Evolutionary conservation across 2,329 filamentous ascomycete genomes (phyloP).

Genomic region (Niveomyces coronatus): DNA sequence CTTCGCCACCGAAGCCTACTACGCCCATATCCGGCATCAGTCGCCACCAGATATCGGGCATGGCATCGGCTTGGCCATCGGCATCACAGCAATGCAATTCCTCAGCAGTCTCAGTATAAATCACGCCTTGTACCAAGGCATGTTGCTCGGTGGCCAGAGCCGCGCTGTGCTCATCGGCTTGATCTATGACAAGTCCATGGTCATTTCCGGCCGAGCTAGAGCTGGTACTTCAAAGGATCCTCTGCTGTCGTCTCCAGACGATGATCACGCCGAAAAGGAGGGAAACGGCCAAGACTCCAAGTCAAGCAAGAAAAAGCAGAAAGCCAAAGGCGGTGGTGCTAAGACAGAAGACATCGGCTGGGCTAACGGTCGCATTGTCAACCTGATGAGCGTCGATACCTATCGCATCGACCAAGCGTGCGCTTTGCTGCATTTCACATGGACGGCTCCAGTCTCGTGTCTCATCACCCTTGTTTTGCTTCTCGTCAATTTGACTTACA

Average conservation of each 20-base stretch:
- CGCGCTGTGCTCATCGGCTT: slow-evolving; percentile 73
- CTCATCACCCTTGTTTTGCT: slow-evolving; percentile 72
- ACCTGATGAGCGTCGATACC: slow-evolving; percentile 90
- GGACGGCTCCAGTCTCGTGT: slow-evolving; percentile 74
- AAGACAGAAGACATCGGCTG: slow-evolving; percentile 62
- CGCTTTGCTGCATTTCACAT: slow-evolving; percentile 82
- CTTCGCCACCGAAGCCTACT: slow-evolving; percentile 72
- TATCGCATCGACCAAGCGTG: slow-evolving; percentile 85
- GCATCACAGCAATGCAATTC: slow-evolving; percentile 77
- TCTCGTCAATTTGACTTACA: slow-evolving; percentile 80
- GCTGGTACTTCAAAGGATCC: slow-evolving; percentile 54
- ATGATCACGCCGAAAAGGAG: slow-evolving; percentile 34
- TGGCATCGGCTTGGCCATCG: slow-evolving; percentile 75
- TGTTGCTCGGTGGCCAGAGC: slow-evolving; percentile 80
- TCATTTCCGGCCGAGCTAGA: slow-evolving; percentile 75
- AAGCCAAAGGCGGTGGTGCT: slow-evolving; percentile 20
- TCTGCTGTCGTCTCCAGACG: slow-evolving; percentile 24
- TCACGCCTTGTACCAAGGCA: slow-evolving; percentile 87
- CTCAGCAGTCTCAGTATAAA: slow-evolving; percentile 71
- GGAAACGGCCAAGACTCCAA: slow-evolving; percentile 26
- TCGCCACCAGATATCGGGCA: slow-evolving; percentile 58
- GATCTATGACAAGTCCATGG: slow-evolving; percentile 90
- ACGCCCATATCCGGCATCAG: slow-evolving; percentile 39
- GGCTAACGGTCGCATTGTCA: slow-evolving; percentile 86
- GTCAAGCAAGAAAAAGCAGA: slow-evolving; percentile 27